phyloP scores from a whole-genome alignment of 2,329 filamentous ascomycete genomes.

The Ilyonectria sp. region DNA sequence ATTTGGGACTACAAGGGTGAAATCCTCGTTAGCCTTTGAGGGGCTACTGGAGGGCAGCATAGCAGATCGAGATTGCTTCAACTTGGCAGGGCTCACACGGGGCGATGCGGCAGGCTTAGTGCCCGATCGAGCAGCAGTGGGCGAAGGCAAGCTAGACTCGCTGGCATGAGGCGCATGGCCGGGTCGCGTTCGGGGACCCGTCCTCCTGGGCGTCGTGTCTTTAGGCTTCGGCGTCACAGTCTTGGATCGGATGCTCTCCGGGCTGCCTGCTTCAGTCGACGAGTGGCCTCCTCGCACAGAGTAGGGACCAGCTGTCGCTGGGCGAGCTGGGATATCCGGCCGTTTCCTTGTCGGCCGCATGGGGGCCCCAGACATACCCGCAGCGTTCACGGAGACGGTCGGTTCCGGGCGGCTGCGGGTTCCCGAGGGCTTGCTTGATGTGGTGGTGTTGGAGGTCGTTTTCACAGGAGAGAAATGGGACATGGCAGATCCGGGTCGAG shows the following conservation, averaged over 20 bases:
- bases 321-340: constrained; percentile 71
- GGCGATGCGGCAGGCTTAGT: constrained; percentile 57
- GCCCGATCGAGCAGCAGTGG: constrained; percentile 53
- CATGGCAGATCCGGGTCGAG: constrained; percentile 76
- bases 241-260: constrained; percentile 63
- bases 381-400: constrained; percentile 63
- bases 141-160: constrained; percentile 66
- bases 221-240: constrained; percentile 65
- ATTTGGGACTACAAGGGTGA: constrained; percentile 67
- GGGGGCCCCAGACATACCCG: constrained; percentile 75
- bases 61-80: constrained; percentile 53
- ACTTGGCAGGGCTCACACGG: constrained; percentile 58
- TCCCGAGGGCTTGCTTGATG: constrained; percentile 53
- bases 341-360: constrained; percentile 73
- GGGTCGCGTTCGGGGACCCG: constrained; percentile 61
- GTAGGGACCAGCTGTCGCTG: constrained; percentile 77
- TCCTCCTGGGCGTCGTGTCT: constrained; percentile 68
- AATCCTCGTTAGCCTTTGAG: constrained; percentile 65
- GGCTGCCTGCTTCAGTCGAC: constrained; percentile 57
- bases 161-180: constrained; percentile 65
- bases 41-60: constrained; percentile 58
- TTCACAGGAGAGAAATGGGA: constrained; percentile 70
- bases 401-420: constrained; percentile 60
- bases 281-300: constrained; percentile 69
- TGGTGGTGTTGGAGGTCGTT: constrained; percentile 50